Conservation (phyloP, 2,329 filamentous ascomycete genomes). For the Aureobasidium musti region DNA sequence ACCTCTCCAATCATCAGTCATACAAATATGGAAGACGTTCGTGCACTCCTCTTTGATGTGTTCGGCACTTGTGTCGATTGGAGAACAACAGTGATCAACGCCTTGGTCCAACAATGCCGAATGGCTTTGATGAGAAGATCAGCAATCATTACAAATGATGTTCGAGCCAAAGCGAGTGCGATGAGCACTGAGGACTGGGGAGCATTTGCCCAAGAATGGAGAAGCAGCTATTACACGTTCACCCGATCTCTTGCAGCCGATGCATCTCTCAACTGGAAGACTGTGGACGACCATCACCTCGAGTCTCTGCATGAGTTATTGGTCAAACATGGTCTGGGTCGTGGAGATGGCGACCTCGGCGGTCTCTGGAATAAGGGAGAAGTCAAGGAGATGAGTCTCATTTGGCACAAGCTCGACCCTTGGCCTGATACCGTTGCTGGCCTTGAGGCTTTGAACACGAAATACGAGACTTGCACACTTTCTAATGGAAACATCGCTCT, state of each 20-base stretch:
- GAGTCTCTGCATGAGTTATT: slow-evolving; percentile 64
- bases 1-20: not conserved
- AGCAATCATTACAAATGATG: slow-evolving; percentile 49
- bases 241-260: slow-evolving; percentile 56
- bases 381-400: slow-evolving; percentile 52
- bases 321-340: slow-evolving; percentile 44
- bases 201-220: slow-evolving; percentile 70
- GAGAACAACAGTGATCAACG: slow-evolving; percentile 65
- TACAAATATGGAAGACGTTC: slow-evolving; percentile 42
- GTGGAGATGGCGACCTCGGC: slow-evolving; percentile 31
- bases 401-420: slow-evolving; percentile 72
- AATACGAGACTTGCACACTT: slow-evolving; percentile 64
- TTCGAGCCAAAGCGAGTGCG: slow-evolving; percentile 52
- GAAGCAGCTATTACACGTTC: slow-evolving; percentile 55
- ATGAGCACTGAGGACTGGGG: slow-evolving; percentile 63
- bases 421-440: slow-evolving; percentile 67
- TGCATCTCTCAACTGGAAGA: slow-evolving; percentile 57
- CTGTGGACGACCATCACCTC: slow-evolving; percentile 71
- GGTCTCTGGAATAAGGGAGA: slow-evolving; percentile 58
- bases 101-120: slow-evolving; percentile 56
- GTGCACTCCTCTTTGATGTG: slow-evolving; percentile 71
- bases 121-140: slow-evolving; percentile 51
- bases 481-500: slow-evolving; percentile 73
- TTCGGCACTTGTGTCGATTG: slow-evolving; percentile 82
- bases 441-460: slow-evolving; percentile 54